A percentile compares a stretch with the other conserved stretches of the same genome.
These are phyloP conservation scores for Prunus mongolica DNA, from an alignment of 306 rosid species.

Conservation along the genomic window DNA sequence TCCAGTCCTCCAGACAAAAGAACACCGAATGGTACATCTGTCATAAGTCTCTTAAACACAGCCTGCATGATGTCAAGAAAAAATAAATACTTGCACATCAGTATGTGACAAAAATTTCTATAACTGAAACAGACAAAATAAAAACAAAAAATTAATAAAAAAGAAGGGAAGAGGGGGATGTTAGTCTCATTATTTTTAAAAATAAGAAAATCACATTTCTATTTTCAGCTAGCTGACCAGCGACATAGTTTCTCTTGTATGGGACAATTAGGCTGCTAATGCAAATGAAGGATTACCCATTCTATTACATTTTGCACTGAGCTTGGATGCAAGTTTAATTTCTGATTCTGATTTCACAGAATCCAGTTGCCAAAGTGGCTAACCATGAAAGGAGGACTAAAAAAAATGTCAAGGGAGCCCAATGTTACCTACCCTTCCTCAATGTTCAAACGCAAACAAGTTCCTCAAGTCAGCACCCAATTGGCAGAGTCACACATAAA, in stretches of 20 bases:
- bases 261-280: background rate
- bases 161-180: background rate
- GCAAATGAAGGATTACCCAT: background rate
- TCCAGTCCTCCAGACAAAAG: slow-evolving; percentile 94
- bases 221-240: background rate
- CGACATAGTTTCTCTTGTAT: background rate
- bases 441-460: background rate
- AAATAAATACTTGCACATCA: background rate
- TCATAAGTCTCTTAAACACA: slow-evolving; percentile 91
- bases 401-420: background rate
- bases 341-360: background rate
- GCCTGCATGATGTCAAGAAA: slow-evolving; percentile 53
- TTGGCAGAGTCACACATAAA: background rate
- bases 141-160: too few species aligned
- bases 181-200: background rate
- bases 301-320: background rate
- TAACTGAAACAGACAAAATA: too few species aligned
- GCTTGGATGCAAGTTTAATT: background rate
- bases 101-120: too few species aligned
- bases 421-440: background rate
- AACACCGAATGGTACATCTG: slow-evolving; percentile 97
- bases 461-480: background rate
- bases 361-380: background rate
- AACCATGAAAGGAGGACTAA: background rate
- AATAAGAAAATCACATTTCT: background rate